Evolutionary conservation across 345 rosid species (phyloP).

Genomic region (Bruguiera sexangula): DNA sequence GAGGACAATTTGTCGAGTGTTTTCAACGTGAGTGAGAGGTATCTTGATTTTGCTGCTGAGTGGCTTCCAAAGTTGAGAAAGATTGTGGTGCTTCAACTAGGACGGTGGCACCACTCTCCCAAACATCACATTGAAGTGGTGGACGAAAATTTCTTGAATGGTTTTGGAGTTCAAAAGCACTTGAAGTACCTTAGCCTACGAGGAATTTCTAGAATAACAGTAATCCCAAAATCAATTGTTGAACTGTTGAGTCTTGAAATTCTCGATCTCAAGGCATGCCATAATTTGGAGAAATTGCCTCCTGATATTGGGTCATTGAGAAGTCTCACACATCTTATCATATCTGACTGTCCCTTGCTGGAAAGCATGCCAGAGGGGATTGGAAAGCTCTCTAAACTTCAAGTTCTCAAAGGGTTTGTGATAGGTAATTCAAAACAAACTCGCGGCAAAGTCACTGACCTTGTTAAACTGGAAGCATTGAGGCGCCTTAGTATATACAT

Average conservation of each 20-base stretch:
- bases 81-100: conserved; percentile 33
- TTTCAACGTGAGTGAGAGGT: conserved; percentile 28
- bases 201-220: conserved; percentile 38
- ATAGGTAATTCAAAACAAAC: conserved; percentile 11
- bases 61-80: conserved; percentile 25
- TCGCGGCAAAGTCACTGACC: conserved; percentile 7
- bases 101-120: conserved; percentile 30
- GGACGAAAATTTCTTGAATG: conserved; percentile 25
- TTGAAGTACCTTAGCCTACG: conserved; percentile 39
- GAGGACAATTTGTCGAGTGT: conserved; percentile 9
- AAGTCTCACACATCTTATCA: conserved; percentile 31
- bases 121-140: conserved; percentile 40
- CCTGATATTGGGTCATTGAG: conserved; percentile 18
- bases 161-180: conserved; percentile 13
- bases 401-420: conserved; percentile 38
- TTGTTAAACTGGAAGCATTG: conserved; percentile 11
- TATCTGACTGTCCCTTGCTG: conserved; percentile 39
- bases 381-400: conserved; percentile 20
- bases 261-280: conserved; percentile 38
- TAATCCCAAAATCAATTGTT: conserved; percentile 21
- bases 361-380: conserved; percentile 34
- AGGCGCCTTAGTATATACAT: conserved; percentile 13
- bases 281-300: conserved; percentile 39
- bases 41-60: conserved; percentile 23
- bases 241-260: conserved; percentile 26